Evolutionary conservation across 176 grass and related monocot species (phyloP).

Genomic region (Calamus simplicifolius): DNA sequence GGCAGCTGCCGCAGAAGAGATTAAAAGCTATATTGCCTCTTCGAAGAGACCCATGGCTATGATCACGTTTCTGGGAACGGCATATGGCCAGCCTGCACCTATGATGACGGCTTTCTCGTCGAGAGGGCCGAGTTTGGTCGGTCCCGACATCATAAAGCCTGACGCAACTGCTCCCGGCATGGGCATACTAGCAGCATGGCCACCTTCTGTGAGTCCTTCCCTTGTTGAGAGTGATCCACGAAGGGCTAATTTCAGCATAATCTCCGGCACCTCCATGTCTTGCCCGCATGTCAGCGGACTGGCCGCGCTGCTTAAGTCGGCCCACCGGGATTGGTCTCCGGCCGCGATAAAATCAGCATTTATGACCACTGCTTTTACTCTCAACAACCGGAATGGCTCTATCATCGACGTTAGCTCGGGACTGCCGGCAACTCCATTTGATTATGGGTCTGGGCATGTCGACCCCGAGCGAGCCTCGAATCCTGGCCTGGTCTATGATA

Average conservation of each 20-base stretch:
- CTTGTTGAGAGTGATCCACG: constrained; percentile 3
- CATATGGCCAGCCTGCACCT: neutral
- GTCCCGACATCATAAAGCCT: constrained; percentile 4
- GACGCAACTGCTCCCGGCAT: constrained; percentile 10
- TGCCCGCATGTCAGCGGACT: constrained; percentile 11
- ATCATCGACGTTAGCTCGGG: constrained; percentile 3
- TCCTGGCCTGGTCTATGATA: constrained; percentile 19
- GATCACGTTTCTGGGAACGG: constrained; percentile 9
- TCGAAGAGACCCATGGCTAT: neutral
- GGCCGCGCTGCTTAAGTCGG: constrained; percentile 1
- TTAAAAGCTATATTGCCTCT: constrained; percentile 6
- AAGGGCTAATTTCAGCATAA: constrained; percentile 10
- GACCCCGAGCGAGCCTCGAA: constrained; percentile 3
- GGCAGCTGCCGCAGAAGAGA: neutral
- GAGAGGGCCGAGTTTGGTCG: constrained; percentile 5
- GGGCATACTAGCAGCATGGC: constrained; percentile 17
- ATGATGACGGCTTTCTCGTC: constrained; percentile 8
- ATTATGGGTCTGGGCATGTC: constrained; percentile 5
- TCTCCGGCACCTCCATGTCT: constrained; percentile 25
- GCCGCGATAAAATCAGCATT: constrained; percentile 17
- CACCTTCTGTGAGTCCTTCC: neutral
- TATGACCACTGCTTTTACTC: constrained; percentile 8
- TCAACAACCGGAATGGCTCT: neutral
- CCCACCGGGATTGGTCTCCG: constrained; percentile 6
- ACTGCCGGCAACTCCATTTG: neutral